Conservation (phyloP, 2,329 filamentous ascomycete species). For the Nothophaeocryptopus gaeumannii region DNA sequence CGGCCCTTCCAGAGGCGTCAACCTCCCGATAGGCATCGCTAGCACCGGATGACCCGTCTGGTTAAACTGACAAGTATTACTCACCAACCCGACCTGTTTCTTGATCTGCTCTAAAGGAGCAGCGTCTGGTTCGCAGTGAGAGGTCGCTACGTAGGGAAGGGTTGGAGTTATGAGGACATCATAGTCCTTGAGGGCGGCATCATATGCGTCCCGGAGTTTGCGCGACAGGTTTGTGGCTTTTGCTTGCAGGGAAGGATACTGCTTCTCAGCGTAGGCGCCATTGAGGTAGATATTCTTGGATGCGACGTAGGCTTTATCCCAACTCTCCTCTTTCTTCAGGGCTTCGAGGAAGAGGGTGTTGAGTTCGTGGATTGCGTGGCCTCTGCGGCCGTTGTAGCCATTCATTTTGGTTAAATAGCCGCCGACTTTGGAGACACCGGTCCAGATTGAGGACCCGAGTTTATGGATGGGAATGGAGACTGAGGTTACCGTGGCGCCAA, state of each 20-base stretch:
- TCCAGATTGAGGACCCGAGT: slow-evolving; percentile 52
- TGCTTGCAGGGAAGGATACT: slow-evolving; percentile 47
- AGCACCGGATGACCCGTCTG: slow-evolving; percentile 50
- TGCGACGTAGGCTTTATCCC: slow-evolving; percentile 52
- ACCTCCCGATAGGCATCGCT: slow-evolving; percentile 42
- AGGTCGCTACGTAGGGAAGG: slow-evolving; percentile 48
- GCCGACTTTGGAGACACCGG: slow-evolving; percentile 42
- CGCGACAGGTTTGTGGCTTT: slow-evolving; percentile 47
- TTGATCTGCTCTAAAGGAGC: slow-evolving; percentile 48
- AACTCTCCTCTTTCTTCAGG: slow-evolving; percentile 47
- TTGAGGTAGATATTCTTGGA: slow-evolving; percentile 57
- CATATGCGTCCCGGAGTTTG: slow-evolving; percentile 48
- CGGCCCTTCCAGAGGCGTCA: slow-evolving; percentile 52
- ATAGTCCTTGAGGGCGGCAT: slow-evolving; percentile 39
- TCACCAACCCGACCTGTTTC: slow-evolving; percentile 53
- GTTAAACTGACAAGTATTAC: slow-evolving; percentile 56
- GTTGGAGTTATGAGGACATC: slow-evolving; percentile 51
- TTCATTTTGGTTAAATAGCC: slow-evolving; percentile 45
- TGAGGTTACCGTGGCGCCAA: slow-evolving; percentile 44
- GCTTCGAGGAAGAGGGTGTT: slow-evolving; percentile 47
- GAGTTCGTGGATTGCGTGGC: slow-evolving; percentile 51
- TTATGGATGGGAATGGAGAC: slow-evolving; percentile 49
- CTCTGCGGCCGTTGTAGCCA: slow-evolving; percentile 44
- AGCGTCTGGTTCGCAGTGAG: slow-evolving; percentile 40
- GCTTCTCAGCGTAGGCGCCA: slow-evolving; percentile 46